Conservation (phyloP, 129 eudicot species). For the Artemisia annua region DNA sequence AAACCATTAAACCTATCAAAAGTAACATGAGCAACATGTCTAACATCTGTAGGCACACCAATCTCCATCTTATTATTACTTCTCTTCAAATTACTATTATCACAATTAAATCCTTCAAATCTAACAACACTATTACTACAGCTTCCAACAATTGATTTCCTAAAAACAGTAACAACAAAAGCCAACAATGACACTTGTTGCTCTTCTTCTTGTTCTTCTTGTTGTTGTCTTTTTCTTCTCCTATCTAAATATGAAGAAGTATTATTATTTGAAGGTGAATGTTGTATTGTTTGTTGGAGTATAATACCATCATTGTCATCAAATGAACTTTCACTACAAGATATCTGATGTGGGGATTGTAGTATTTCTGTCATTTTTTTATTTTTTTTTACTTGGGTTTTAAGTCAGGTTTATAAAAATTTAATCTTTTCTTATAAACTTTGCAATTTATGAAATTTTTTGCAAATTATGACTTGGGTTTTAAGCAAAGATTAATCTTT, state of each 20-base stretch:
- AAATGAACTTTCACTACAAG: slow-evolving; percentile 80
- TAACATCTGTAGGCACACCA: slow-evolving; percentile 87
- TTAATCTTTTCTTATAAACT: neutral
- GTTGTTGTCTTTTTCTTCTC: slow-evolving; percentile 44
- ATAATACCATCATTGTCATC: slow-evolving; percentile 62
- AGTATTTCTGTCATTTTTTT: slow-evolving; percentile 59
- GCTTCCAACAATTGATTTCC: slow-evolving; percentile 67
- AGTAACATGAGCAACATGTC: slow-evolving; percentile 99
- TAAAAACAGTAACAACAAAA: slow-evolving; percentile 61
- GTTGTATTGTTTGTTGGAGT: slow-evolving; percentile 48
- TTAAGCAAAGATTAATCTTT: neutral
- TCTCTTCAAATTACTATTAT: slow-evolving; percentile 20
- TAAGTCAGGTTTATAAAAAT: slow-evolving; percentile 15
- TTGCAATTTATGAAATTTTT: no score
- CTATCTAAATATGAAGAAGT: slow-evolving; percentile 27
- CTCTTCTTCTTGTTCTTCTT: slow-evolving; percentile 27
- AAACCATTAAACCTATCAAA: slow-evolving; percentile 99
- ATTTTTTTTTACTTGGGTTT: slow-evolving; percentile 44
- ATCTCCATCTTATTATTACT: slow-evolving; percentile 71
- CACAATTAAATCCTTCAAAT: slow-evolving; percentile 34
- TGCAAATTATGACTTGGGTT: slow-evolving; percentile 13
- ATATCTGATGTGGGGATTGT: slow-evolving; percentile 51
- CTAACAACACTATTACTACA: slow-evolving; percentile 46
- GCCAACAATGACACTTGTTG: slow-evolving; percentile 50
- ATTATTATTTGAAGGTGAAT: slow-evolving; percentile 21